A percentile compares a stretch with the other conserved stretches of the same genome.
These are phyloP conservation scores for Typha latifolia DNA, from an alignment of 176 grass and related monocot genomes.

Conservation along the genomic window DNA sequence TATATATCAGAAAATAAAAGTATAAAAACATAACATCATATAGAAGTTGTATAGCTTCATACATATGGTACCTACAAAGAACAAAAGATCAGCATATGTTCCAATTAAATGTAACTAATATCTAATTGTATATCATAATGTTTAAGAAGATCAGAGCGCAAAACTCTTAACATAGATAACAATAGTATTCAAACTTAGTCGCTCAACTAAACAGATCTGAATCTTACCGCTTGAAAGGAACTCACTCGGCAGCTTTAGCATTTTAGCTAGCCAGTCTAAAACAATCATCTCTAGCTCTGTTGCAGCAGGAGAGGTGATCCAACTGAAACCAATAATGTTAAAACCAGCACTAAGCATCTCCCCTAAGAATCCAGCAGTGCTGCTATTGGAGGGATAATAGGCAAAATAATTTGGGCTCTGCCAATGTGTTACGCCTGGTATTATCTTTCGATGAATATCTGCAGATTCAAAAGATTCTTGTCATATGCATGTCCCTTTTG, in stretches of 20 bases:
- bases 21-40: too few species aligned
- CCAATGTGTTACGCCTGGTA: slow-evolving; percentile 29
- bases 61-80: too few species aligned
- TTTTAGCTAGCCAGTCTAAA: slow-evolving; percentile 26
- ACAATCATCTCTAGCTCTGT: slow-evolving; percentile 26
- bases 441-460: slow-evolving; percentile 24
- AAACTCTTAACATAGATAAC: too few species aligned
- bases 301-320: slow-evolving; percentile 25
- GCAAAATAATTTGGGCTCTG: slow-evolving; percentile 25
- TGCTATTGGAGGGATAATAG: slow-evolving; percentile 25
- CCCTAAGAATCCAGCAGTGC: slow-evolving; percentile 25
- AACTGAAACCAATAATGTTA: slow-evolving; percentile 26
- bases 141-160: too few species aligned
- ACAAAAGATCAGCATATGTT: too few species aligned
- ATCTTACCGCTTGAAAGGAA: slow-evolving; percentile 19
- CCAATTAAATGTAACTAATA: too few species aligned
- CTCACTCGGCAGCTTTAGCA: slow-evolving; percentile 19
- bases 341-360: slow-evolving; percentile 32
- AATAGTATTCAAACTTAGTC: too few species aligned
- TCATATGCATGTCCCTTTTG: not conserved
- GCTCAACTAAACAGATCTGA: too few species aligned
- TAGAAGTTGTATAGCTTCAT: too few species aligned
- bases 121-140: too few species aligned
- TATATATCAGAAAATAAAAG: too few species aligned
- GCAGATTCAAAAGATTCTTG: not conserved